phyloP scores from a whole-genome alignment of 139 green algal genomes.

The Penium margaritaceum region DNA sequence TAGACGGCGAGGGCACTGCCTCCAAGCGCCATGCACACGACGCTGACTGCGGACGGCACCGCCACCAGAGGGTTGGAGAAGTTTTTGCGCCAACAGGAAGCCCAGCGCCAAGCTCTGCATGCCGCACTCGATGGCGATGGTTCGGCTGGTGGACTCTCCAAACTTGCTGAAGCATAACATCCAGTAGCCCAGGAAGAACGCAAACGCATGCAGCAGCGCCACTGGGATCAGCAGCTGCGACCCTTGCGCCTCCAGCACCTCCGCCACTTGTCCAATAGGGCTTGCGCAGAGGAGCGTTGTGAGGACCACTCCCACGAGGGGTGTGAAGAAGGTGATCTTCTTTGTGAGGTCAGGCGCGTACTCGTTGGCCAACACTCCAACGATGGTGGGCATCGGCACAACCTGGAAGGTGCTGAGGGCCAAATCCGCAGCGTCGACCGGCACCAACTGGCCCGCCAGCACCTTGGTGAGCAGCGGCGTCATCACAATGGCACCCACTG shows the following conservation, averaged over 20 bases:
- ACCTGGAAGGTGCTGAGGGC: constrained; percentile 59
- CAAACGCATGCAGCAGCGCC: constrained; percentile 55
- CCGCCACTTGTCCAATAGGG: constrained; percentile 38
- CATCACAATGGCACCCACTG: constrained; percentile 71
- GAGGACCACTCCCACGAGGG: constrained; percentile 49
- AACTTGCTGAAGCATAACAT: constrained; percentile 56
- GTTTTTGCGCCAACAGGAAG: constrained; percentile 63
- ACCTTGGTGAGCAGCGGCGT: constrained; percentile 69
- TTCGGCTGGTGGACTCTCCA: constrained; percentile 58
- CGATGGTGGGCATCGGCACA: constrained; percentile 65
- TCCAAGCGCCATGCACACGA: constrained; percentile 56
- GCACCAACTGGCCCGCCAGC: constrained; percentile 65
- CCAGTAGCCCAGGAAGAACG: constrained; percentile 65
- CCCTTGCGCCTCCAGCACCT: constrained; percentile 45
- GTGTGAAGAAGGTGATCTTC: constrained; percentile 49
- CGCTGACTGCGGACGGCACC: constrained; percentile 57
- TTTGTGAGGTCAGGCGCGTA: constrained; percentile 1
- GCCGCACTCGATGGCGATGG: constrained; percentile 66
- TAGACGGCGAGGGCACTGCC: constrained; percentile 7
- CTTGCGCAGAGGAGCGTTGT: constrained; percentile 53
- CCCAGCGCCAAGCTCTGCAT: constrained; percentile 70
- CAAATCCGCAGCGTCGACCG: constrained; percentile 62
- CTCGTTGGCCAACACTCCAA: constrained; percentile 32
- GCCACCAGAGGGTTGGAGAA: constrained; percentile 67
- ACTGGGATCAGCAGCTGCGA: constrained; percentile 52